phyloP scores from a whole-genome alignment of 225 moss, liverwort and hornwort genomes.

The Sphagnum tenellum region DNA sequence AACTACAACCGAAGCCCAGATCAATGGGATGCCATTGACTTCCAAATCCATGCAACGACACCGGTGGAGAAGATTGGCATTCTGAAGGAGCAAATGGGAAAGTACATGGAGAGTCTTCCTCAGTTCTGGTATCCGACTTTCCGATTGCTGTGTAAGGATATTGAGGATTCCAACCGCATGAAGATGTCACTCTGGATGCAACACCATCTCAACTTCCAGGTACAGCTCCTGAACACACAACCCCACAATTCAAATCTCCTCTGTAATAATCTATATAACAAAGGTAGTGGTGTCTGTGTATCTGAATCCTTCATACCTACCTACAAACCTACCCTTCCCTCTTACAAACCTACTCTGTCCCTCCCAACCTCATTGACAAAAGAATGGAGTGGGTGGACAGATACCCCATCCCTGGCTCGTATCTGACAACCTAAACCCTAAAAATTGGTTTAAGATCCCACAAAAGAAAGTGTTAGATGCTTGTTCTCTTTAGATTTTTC shows the following conservation, averaged over 20 bases:
- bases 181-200: slow-evolving; percentile 98
- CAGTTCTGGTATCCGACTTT: slow-evolving; percentile 97
- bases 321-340: too few species aligned
- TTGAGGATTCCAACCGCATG: slow-evolving; percentile 93
- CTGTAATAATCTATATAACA: too few species aligned
- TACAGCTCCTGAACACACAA: slow-evolving; percentile 4
- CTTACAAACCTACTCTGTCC: too few species aligned
- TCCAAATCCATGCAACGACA: slow-evolving; percentile 87
- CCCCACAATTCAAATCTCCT: too few species aligned
- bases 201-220: slow-evolving; percentile 97
- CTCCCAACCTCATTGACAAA: too few species aligned
- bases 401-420: too few species aligned
- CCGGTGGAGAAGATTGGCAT: slow-evolving; percentile 75
- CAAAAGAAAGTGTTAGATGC: background rate
- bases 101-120: slow-evolving; percentile 89
- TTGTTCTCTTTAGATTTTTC: slow-evolving; percentile 4
- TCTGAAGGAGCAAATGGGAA: slow-evolving; percentile 72
- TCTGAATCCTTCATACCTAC: too few species aligned
- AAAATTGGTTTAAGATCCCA: too few species aligned
- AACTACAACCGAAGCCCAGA: slow-evolving; percentile 95
- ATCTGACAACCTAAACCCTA: too few species aligned
- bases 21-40: slow-evolving; percentile 96
- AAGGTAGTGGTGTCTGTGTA: too few species aligned
- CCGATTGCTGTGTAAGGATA: slow-evolving; percentile 95
- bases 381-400: too few species aligned